Evolutionary conservation across 306 rosid genomes (phyloP).

Genomic region (Mimosa bimucronata): DNA sequence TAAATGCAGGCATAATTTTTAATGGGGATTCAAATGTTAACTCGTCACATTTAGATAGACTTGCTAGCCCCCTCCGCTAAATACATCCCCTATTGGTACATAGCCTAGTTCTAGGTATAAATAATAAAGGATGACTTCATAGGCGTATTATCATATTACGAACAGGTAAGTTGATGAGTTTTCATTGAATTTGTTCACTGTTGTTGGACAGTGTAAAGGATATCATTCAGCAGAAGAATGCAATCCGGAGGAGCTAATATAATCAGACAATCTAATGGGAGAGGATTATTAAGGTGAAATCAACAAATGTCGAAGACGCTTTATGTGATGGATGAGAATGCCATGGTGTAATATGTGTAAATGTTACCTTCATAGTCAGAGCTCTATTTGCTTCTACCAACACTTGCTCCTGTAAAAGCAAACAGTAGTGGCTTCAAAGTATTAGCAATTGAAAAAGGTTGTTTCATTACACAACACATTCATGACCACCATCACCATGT

Average conservation of each 20-base stretch:
- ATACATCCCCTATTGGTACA: too few relatives aligned
- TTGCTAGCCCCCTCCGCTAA: too few relatives aligned
- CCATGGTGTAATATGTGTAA: not conserved
- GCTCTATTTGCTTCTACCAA: conserved; percentile 80
- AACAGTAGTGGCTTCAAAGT: conserved; percentile 21
- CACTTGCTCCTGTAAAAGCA: conserved; percentile 69
- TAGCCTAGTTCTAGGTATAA: not conserved
- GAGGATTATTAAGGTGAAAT: not conserved
- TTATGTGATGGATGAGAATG: not conserved
- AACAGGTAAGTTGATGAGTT: not conserved
- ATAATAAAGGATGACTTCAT: not conserved
- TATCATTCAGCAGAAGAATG: not conserved
- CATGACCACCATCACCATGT: not conserved
- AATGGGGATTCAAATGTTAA: too few relatives aligned
- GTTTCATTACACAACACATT: not conserved
- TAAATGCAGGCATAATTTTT: too few relatives aligned
- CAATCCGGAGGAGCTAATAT: not conserved
- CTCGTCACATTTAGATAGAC: too few relatives aligned
- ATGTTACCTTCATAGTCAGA: conserved; percentile 69
- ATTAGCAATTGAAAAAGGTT: conserved; percentile 28
- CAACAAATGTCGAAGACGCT: not conserved
- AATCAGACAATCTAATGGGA: not conserved
- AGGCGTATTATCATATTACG: not conserved
- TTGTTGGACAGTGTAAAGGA: not conserved
- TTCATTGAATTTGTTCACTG: not conserved